phyloP scores from a whole-genome alignment of 2,329 filamentous ascomycete genomes.

The Emergomyces pasteurianus region DNA sequence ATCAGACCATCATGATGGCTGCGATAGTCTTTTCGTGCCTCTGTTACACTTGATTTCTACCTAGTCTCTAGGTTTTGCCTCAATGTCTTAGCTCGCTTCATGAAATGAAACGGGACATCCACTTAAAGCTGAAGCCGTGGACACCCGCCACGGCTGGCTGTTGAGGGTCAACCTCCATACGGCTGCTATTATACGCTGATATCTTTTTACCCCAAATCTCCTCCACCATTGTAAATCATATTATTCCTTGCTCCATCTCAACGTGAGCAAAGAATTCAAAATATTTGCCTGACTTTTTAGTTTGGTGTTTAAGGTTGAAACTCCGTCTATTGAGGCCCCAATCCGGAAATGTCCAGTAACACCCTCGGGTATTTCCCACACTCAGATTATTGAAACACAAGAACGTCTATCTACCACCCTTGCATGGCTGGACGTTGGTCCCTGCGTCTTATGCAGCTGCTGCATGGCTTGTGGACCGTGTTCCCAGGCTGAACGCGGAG shows the following conservation, averaged over 20 bases:
- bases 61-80: background rate
- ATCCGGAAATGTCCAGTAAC: conserved; percentile 8
- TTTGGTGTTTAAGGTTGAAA: background rate
- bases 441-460: background rate
- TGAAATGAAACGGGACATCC: background rate
- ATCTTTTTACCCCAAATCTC: background rate
- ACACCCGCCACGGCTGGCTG: background rate
- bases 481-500: background rate
- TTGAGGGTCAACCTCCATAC: background rate
- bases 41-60: background rate
- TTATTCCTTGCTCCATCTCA: background rate
- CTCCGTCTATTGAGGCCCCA: conserved; percentile 8
- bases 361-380: background rate
- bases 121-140: background rate
- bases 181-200: background rate
- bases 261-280: background rate
- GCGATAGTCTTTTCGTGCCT: background rate
- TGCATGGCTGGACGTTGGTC: background rate
- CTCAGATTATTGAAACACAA: conserved; percentile 2
- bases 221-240: background rate
- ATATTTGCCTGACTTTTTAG: background rate
- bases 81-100: background rate
- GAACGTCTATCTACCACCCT: conserved; percentile 1
- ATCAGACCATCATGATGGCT: background rate
- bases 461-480: background rate